Percentiles rank a stretch among this genome's conserved stretches.
phyloP scores from a whole-genome alignment of 441 rosid species.

The Populus trichocarpa region DNA sequence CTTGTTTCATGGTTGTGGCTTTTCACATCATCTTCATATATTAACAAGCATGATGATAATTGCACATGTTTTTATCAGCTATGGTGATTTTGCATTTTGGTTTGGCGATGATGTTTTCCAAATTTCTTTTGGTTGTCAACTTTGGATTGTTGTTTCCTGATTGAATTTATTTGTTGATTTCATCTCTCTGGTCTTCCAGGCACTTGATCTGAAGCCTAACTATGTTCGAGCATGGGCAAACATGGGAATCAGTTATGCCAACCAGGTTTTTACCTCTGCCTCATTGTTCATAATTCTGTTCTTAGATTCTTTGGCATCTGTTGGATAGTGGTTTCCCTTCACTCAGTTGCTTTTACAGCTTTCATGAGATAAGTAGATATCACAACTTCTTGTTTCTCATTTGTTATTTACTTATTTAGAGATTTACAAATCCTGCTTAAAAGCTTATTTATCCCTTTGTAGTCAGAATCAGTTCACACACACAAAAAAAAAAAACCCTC shows the following conservation, averaged over 20 bases:
- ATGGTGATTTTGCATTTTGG: no score
- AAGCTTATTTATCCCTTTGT: background rate
- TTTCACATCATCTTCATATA: no score
- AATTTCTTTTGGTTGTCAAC: no score
- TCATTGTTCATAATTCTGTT: background rate
- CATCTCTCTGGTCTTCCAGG: slow-evolving; percentile 44
- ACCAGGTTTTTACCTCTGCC: slow-evolving; percentile 58
- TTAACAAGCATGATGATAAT: no score
- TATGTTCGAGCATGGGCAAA: slow-evolving; percentile 99
- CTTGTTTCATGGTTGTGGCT: no score
- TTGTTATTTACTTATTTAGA: background rate
- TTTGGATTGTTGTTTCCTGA: background rate
- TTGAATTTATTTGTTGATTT: background rate
- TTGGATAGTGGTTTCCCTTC: background rate
- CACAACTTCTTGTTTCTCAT: background rate
- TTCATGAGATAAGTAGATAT: background rate
- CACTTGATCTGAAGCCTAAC: slow-evolving; percentile 96
- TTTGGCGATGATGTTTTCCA: no score
- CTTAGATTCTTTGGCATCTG: background rate
- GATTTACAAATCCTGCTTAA: background rate
- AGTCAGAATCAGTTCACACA: no score
- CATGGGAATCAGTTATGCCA: slow-evolving; percentile 99
- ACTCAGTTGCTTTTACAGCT: background rate
- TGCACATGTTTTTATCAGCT: no score
- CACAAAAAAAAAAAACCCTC: no score